These are phyloP conservation scores for Solanum bulbocastanum DNA, from an alignment of 257 asterid genomes.

Conservation along the genomic window DNA sequence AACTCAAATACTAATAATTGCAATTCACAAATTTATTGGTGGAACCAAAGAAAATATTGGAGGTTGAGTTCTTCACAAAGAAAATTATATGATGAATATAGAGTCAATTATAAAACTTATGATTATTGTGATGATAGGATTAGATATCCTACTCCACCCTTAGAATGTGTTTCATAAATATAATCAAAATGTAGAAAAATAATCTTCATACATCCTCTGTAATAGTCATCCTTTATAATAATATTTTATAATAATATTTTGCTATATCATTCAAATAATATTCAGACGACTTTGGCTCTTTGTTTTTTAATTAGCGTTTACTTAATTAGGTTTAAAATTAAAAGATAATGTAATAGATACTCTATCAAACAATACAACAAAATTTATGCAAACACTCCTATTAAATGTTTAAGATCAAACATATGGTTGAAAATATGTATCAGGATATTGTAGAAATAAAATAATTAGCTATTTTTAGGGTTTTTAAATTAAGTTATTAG, in stretches of 20 bases:
- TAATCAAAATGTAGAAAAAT: background rate
- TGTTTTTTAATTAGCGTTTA: too few species aligned
- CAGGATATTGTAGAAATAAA: too few species aligned
- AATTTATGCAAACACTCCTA: too few species aligned
- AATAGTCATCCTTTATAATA: background rate
- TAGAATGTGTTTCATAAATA: background rate
- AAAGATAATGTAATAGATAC: too few species aligned
- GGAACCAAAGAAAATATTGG: constrained; percentile 26
- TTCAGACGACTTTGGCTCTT: too few species aligned
- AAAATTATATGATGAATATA: constrained; percentile 7
- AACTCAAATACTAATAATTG: constrained; percentile 1
- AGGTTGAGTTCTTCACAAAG: constrained; percentile 10
- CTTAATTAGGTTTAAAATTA: too few species aligned
- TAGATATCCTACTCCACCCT: background rate
- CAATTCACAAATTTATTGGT: constrained; percentile 18
- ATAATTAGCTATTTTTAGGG: too few species aligned
- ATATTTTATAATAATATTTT: background rate
- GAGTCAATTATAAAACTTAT: background rate
- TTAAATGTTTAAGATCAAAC: too few species aligned
- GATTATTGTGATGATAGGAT: background rate
- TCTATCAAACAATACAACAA: too few species aligned
- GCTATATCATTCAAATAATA: too few species aligned
- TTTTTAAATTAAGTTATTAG: too few species aligned
- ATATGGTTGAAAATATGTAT: too few species aligned
- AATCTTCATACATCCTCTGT: background rate